These are phyloP conservation scores for Singerocomus inundabilis DNA, from an alignment of 1,284 basidiomycete genomes.

Conservation along the genomic window DNA sequence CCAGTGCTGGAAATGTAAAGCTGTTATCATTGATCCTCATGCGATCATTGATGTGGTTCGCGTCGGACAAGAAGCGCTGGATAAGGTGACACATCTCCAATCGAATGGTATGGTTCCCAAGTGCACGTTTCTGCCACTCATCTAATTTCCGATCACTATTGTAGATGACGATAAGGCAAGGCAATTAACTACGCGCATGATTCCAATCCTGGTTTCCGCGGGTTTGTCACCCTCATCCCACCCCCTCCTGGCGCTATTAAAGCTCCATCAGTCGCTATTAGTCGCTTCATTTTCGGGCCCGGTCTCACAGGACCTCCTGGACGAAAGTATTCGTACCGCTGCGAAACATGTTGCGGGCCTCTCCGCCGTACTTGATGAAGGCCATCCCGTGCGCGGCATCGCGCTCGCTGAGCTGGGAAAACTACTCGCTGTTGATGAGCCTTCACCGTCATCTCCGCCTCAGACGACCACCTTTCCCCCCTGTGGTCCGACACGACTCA, in stretches of 20 bases:
- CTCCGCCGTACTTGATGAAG: slow-evolving; percentile 51
- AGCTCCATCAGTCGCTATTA: slow-evolving; percentile 66
- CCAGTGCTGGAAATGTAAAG: slow-evolving; percentile 62
- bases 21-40: slow-evolving; percentile 48
- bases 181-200: slow-evolving; percentile 62
- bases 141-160: neutral
- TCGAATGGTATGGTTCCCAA: slow-evolving; percentile 44
- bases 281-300: slow-evolving; percentile 47
- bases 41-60: slow-evolving; percentile 58
- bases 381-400: slow-evolving; percentile 80
- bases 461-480: slow-evolving; percentile 51
- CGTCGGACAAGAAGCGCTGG: slow-evolving; percentile 66
- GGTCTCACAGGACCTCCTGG: slow-evolving; percentile 50
- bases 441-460: slow-evolving; percentile 33
- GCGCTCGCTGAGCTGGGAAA: slow-evolving; percentile 81
- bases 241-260: slow-evolving; percentile 73
- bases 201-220: slow-evolving; percentile 56
- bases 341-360: slow-evolving; percentile 59
- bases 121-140: neutral
- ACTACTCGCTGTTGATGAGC: slow-evolving; percentile 74
- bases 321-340: slow-evolving; percentile 61
- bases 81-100: slow-evolving; percentile 64
- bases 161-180: slow-evolving; percentile 56
- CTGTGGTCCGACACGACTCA: slow-evolving; percentile 58
- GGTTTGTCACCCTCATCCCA: slow-evolving; percentile 62